phyloP scores from a whole-genome alignment of 1,284 basidiomycete genomes.

The Violaceomyces palustris region DNA sequence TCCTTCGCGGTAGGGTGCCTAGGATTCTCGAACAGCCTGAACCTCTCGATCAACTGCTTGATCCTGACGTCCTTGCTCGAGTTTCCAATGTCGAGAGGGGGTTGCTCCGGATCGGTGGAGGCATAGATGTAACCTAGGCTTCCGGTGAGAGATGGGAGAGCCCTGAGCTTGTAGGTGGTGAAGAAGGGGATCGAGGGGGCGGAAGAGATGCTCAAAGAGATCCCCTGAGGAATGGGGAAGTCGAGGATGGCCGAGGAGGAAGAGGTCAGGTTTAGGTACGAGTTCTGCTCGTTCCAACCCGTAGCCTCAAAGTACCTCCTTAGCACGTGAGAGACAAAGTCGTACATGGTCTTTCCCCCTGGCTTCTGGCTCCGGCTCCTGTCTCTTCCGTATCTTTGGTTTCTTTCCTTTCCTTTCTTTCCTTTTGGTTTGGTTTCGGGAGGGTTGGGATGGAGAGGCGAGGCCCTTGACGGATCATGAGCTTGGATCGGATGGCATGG shows the following conservation, averaged over 20 bases:
- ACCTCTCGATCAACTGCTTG: constrained; percentile 67
- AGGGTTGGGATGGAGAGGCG: too few relatives aligned
- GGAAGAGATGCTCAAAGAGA: constrained; percentile 78
- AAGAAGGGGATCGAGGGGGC: constrained; percentile 76
- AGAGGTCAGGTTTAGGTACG: constrained; percentile 82
- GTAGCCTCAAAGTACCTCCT: constrained; percentile 82
- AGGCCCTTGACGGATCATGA: too few relatives aligned
- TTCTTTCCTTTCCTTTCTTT: too few relatives aligned
- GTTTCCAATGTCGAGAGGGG: constrained; percentile 53
- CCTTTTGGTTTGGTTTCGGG: too few relatives aligned
- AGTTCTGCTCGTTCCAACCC: constrained; percentile 93
- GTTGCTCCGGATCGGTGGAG: constrained; percentile 52
- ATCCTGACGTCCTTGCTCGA: constrained; percentile 62
- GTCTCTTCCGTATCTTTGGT: too few relatives aligned
- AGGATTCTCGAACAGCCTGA: constrained; percentile 74
- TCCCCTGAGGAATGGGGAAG: constrained; percentile 71
- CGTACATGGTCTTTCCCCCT: constrained; percentile 43
- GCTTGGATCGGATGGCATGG: too few relatives aligned
- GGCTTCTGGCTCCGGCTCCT: too few relatives aligned
- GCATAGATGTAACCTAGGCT: constrained; percentile 89
- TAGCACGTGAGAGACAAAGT: constrained; percentile 66
- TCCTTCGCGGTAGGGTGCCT: constrained; percentile 67
- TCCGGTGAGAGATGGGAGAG: constrained; percentile 84
- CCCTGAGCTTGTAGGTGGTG: constrained; percentile 85
- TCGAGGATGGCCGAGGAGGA: constrained; percentile 71